Conservation (phyloP, 1,284 basidiomycete genomes). For the Heterobasidion parviporum region DNA sequence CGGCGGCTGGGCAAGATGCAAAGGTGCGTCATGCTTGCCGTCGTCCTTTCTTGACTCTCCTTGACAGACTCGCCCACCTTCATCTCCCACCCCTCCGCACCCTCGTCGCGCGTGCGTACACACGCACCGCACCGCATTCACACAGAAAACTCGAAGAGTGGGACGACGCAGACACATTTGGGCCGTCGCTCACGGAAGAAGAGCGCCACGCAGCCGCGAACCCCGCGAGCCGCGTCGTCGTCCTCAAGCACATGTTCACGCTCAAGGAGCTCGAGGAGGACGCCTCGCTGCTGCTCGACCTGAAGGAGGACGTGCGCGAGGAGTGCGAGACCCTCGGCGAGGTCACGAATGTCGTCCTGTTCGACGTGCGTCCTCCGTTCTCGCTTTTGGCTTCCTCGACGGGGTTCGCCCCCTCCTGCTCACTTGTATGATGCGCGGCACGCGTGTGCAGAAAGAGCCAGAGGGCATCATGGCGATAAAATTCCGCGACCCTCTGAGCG, state of each 20-base stretch:
- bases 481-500: constrained; percentile 83
- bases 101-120: too few relatives aligned
- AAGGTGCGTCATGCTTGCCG: constrained; percentile 44
- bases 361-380: constrained; percentile 63
- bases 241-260: constrained; percentile 94
- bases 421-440: neutral
- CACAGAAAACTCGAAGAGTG: constrained; percentile 76
- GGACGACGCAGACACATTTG: constrained; percentile 81
- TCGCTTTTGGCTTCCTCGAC: constrained; percentile 4
- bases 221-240: constrained; percentile 74
- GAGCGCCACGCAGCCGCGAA: constrained; percentile 35
- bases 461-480: constrained; percentile 97
- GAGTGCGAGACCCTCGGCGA: constrained; percentile 90
- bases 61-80: too few relatives aligned
- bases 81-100: too few relatives aligned
- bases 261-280: constrained; percentile 85
- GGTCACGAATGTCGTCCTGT: constrained; percentile 94
- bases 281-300: constrained; percentile 78
- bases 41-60: neutral
- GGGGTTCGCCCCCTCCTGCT: neutral
- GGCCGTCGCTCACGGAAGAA: constrained; percentile 51
- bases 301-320: constrained; percentile 94
- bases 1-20: constrained; percentile 85
- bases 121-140: neutral
- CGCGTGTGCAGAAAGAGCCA: constrained; percentile 64